phyloP scores from a whole-genome alignment of 148 eudicot species.

The Bassia scoparia region DNA sequence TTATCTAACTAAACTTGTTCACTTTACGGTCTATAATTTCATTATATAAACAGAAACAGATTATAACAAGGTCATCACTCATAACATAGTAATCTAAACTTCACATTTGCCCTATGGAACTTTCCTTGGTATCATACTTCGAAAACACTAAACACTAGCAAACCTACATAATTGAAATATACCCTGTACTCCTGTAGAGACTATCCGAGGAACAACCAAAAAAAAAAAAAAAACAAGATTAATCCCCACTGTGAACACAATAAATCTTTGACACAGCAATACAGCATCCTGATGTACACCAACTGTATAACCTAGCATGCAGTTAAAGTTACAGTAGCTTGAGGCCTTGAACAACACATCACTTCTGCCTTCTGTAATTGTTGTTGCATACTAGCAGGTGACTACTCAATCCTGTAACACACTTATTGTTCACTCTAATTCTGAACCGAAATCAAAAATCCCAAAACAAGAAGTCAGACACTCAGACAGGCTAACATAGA shows the following conservation, averaged over 20 bases:
- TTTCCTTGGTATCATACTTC: not conserved
- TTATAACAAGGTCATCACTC: not conserved
- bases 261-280: not conserved
- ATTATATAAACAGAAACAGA: not conserved
- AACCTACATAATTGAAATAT: not conserved
- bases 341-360: not conserved
- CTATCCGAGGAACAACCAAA: too few relatives aligned
- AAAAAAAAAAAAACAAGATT: too few relatives aligned
- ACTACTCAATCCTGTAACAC: constrained; percentile 1
- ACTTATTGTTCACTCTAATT: not conserved
- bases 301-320: not conserved
- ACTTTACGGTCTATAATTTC: not conserved
- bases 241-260: not conserved
- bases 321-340: not conserved
- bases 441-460: not conserved
- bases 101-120: not conserved
- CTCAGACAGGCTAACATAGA: too few relatives aligned
- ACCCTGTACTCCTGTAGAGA: not conserved
- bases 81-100: not conserved
- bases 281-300: not conserved
- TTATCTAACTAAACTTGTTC: too few relatives aligned
- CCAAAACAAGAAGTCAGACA: too few relatives aligned
- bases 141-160: not conserved
- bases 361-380: not conserved
- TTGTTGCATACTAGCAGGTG: not conserved